A percentile compares a stretch with the other conserved stretches of the same genome.
phyloP scores from a whole-genome alignment of 768 basidiomycete genomes.

The Auricularia sp. region DNA sequence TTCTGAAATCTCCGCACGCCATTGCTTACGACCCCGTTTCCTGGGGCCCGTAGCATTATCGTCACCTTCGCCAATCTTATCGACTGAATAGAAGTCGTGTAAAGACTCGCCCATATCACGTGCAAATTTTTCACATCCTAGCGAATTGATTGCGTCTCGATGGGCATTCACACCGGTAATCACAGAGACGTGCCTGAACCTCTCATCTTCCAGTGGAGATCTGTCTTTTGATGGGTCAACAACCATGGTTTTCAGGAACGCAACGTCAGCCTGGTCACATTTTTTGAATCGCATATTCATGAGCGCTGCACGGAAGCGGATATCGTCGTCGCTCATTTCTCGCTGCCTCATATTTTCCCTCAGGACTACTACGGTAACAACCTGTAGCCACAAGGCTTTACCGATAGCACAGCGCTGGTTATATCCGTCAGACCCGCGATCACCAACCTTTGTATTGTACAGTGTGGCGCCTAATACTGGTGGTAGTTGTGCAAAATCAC shows the following conservation, averaged over 20 bases:
- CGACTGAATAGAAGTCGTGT: neutral
- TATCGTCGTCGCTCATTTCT: slow-evolving; percentile 31
- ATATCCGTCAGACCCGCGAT: neutral
- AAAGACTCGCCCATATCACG: neutral
- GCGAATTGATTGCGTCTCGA: neutral
- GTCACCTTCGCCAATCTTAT: neutral
- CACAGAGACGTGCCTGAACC: neutral
- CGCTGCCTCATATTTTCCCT: slow-evolving; percentile 5
- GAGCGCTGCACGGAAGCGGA: slow-evolving; percentile 27
- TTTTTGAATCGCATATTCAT: neutral
- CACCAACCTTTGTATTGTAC: neutral
- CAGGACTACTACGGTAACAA: slow-evolving; percentile 1
- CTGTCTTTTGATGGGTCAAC: neutral
- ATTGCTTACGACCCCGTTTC: neutral
- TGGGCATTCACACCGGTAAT: neutral
- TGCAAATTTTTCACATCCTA: neutral
- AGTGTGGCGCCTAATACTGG: slow-evolving; percentile 13
- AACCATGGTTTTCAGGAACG: neutral
- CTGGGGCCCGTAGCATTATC: neutral
- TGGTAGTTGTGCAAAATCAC: slow-evolving; percentile 38
- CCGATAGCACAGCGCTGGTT: neutral
- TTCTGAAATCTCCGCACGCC: neutral
- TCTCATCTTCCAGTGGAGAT: neutral
- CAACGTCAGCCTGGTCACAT: neutral
- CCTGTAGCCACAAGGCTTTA: slow-evolving; percentile 35